Evolutionary conservation across 2,329 filamentous ascomycete genomes (phyloP).

Genomic region (Periconia sp.): DNA sequence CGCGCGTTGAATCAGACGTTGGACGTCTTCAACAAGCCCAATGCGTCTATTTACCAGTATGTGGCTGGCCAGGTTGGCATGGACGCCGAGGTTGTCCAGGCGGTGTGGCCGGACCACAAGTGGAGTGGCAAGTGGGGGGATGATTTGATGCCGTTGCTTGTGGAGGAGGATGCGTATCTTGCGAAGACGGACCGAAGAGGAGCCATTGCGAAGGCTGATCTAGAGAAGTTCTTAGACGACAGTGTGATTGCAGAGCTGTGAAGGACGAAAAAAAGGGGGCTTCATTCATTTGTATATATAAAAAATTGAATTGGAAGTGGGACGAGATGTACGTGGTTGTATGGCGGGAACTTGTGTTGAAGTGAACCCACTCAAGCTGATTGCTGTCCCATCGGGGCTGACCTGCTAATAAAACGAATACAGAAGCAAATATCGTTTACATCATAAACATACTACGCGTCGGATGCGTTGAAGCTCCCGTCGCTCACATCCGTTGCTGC

Average conservation of each 20-base stretch:
- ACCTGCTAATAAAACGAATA: too few relatives aligned
- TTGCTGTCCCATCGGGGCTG: too few relatives aligned
- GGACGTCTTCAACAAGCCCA: slow-evolving; percentile 23
- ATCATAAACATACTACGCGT: too few relatives aligned
- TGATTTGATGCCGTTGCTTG: slow-evolving; percentile 27
- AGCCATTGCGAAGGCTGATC: slow-evolving; percentile 13
- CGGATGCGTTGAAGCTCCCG: slow-evolving; percentile 4
- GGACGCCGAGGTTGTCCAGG: slow-evolving; percentile 24
- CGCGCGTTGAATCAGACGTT: slow-evolving; percentile 29
- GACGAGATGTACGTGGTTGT: too few relatives aligned
- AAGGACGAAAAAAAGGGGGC: too few relatives aligned
- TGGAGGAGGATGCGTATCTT: slow-evolving; percentile 31
- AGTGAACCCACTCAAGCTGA: too few relatives aligned
- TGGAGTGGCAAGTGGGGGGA: slow-evolving; percentile 26
- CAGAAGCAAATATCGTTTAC: too few relatives aligned
- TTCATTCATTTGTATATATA: too few relatives aligned
- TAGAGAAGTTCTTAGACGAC: slow-evolving; percentile 27
- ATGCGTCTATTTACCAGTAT: slow-evolving; percentile 19
- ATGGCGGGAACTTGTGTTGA: too few relatives aligned
- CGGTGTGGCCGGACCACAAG: slow-evolving; percentile 30
- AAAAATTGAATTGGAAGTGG: too few relatives aligned
- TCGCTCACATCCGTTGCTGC: slow-evolving; percentile 5
- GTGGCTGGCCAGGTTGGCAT: slow-evolving; percentile 23
- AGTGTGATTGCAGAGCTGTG: slow-evolving; percentile 26
- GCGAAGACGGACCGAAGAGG: slow-evolving; percentile 22